A percentile compares a stretch with the other conserved stretches of the same genome.
Conservation (phyloP, 345 rosid genomes). For the Populus tremula region DNA sequence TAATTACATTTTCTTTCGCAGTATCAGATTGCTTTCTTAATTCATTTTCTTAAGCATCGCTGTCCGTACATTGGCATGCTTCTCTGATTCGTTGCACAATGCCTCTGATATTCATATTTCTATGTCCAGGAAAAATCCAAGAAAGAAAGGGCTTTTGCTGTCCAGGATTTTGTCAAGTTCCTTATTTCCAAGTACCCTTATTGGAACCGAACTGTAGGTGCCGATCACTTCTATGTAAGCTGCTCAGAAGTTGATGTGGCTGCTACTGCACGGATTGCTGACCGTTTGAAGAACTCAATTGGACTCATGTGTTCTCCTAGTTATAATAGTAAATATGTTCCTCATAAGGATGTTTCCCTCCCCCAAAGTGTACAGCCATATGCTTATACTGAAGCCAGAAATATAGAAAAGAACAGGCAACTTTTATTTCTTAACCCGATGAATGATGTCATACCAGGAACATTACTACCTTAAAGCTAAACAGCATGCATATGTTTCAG, state of each 20-base stretch:
- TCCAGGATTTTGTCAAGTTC: constrained; percentile 3
- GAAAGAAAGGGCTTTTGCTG: background rate
- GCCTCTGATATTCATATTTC: background rate
- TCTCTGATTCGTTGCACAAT: no score
- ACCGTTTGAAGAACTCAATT: constrained; percentile 26
- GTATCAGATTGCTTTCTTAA: background rate
- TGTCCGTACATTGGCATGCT: no score
- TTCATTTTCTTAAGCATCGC: background rate
- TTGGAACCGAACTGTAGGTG: constrained; percentile 27
- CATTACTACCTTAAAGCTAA: background rate
- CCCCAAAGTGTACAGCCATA: constrained; percentile 14
- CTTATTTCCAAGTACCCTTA: constrained; percentile 18
- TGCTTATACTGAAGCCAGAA: constrained; percentile 4
- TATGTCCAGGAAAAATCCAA: constrained; percentile 1
- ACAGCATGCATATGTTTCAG: no score
- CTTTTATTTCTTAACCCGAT: background rate
- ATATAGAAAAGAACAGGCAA: constrained; percentile 18
- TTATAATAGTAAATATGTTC: constrained; percentile 14
- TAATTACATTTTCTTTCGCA: background rate
- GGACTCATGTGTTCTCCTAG: constrained; percentile 15
- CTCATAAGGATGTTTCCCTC: constrained; percentile 26
- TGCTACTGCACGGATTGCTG: background rate
- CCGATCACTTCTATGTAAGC: constrained; percentile 26
- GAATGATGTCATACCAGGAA: background rate
- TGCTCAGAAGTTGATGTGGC: constrained; percentile 13